Evolutionary conservation across 148 eudicot genomes (phyloP).

Genomic region (Heliosperma pusillum): DNA sequence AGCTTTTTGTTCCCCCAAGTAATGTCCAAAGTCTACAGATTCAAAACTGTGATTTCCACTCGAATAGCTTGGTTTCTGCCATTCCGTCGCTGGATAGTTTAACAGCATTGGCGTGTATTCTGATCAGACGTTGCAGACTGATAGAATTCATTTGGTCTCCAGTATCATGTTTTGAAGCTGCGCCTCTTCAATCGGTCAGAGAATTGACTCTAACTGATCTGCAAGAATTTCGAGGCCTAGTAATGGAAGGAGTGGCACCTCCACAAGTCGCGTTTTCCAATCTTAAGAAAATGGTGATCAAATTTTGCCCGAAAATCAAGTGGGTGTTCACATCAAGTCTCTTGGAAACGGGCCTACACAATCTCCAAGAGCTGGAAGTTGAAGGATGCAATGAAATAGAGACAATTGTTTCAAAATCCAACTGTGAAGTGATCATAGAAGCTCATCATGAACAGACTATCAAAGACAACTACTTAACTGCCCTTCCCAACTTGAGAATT

Average conservation of each 20-base stretch:
- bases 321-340: constrained; percentile 19
- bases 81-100: constrained; percentile 15
- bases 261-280: constrained; percentile 22
- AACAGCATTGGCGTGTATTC: constrained; percentile 11
- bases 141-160: constrained; percentile 24
- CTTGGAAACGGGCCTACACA: constrained; percentile 13
- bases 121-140: constrained; percentile 27
- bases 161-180: constrained; percentile 9
- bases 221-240: constrained; percentile 25
- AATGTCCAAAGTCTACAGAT: constrained; percentile 22
- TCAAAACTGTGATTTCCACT: constrained; percentile 23
- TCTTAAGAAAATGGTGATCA: constrained; percentile 25
- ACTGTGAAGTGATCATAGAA: constrained; percentile 1
- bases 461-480: not conserved
- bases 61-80: constrained; percentile 19
- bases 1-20: constrained; percentile 7
- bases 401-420: constrained; percentile 9
- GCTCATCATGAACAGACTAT: not conserved
- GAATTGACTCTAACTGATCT: constrained; percentile 27
- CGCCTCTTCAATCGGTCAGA: constrained; percentile 8
- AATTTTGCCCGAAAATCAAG: constrained; percentile 29
- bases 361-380: constrained; percentile 27
- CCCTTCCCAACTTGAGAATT: constrained; percentile 16
- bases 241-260: constrained; percentile 6
- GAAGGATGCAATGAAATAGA: constrained; percentile 26